A percentile compares a stretch with the other conserved stretches of the same genome.
phyloP scores from a whole-genome alignment of 139 green algal genomes.

The Pleodorina starrii region DNA sequence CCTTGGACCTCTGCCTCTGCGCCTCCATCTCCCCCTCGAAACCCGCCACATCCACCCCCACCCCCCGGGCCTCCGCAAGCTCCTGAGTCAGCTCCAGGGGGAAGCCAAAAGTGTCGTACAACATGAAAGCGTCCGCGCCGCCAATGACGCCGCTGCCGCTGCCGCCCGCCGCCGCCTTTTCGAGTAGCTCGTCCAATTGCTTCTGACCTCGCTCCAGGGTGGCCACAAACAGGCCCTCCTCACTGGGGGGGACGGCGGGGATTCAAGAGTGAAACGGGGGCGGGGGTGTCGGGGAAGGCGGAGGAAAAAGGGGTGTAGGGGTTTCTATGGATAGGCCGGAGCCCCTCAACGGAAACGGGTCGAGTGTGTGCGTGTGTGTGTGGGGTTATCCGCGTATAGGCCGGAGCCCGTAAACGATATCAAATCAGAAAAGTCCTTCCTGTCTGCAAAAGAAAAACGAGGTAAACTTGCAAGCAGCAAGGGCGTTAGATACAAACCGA shows the following conservation, averaged over 20 bases:
- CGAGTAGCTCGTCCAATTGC: constrained; percentile 81
- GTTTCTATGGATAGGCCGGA: no score
- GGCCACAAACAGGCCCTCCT: constrained; percentile 57
- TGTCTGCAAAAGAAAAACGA: no score
- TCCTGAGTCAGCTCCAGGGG: constrained; percentile 89
- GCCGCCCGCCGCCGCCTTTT: not conserved
- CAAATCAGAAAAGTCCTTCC: no score
- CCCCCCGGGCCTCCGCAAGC: constrained; percentile 63
- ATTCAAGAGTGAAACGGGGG: no score
- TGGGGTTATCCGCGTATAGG: no score
- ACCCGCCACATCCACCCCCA: constrained; percentile 72
- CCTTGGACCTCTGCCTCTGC: constrained; percentile 74
- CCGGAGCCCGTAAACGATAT: no score
- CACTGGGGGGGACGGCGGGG: not conserved
- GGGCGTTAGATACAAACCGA: no score
- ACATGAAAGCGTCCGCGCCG: constrained; percentile 85
- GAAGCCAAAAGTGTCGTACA: constrained; percentile 95
- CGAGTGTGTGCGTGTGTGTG: no score
- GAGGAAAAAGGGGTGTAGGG: no score
- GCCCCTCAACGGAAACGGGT: no score
- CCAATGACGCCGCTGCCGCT: constrained; percentile 45
- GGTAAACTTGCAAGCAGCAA: no score
- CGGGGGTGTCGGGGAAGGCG: no score
- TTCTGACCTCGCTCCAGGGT: constrained; percentile 90
- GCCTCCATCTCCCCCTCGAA: constrained; percentile 80